Evolutionary conservation across 2,329 filamentous ascomycete species (phyloP).

Genomic region (Fusarium foetens): DNA sequence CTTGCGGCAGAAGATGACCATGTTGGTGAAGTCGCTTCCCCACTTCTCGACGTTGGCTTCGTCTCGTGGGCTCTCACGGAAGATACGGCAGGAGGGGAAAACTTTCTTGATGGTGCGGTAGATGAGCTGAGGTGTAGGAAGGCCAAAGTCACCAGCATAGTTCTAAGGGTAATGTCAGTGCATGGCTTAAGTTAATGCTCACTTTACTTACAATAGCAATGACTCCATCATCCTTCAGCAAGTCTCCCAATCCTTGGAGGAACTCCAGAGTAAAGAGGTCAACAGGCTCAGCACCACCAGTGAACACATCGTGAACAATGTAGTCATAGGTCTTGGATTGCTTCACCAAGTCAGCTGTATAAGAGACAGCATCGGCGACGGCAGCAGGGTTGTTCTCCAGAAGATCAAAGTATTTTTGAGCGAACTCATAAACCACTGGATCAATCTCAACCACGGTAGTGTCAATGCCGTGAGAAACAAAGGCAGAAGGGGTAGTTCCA

Average conservation of each 20-base stretch:
- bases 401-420: slow-evolving; percentile 83
- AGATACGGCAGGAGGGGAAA: slow-evolving; percentile 92
- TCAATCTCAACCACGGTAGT: slow-evolving; percentile 97
- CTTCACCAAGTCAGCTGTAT: slow-evolving; percentile 60
- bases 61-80: slow-evolving; percentile 76
- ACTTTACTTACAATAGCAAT: slow-evolving; percentile 80
- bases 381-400: slow-evolving; percentile 80
- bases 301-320: slow-evolving; percentile 98
- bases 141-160: slow-evolving; percentile 87
- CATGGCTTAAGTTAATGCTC: background rate
- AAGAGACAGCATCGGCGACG: slow-evolving; percentile 84
- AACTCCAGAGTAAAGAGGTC: slow-evolving; percentile 90
- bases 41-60: slow-evolving; percentile 58
- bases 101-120: slow-evolving; percentile 83
- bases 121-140: slow-evolving; percentile 80
- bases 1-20: slow-evolving; percentile 94
- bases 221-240: slow-evolving; percentile 81
- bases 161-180: slow-evolving; percentile 67
- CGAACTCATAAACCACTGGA: slow-evolving; percentile 86
- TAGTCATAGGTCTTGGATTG: slow-evolving; percentile 76
- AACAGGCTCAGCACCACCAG: slow-evolving; percentile 91
- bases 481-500: slow-evolving; percentile 86
- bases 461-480: slow-evolving; percentile 87
- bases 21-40: slow-evolving; percentile 85
- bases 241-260: slow-evolving; percentile 72